phyloP scores from a whole-genome alignment of 768 basidiomycete species.

The Tulasnella sp. region DNA sequence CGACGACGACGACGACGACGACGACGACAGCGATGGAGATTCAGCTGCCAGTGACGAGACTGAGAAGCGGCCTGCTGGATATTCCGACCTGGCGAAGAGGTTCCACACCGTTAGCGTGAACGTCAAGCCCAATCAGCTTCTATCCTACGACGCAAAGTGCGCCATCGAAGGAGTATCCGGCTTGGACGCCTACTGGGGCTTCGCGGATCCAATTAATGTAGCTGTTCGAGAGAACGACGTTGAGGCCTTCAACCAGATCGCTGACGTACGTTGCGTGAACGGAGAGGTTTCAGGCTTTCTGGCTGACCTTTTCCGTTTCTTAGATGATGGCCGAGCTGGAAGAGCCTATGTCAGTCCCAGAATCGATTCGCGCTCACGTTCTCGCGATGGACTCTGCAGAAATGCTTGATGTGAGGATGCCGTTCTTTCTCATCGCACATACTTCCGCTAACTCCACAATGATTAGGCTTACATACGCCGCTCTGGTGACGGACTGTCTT shows the following conservation, averaged over 20 bases:
- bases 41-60: slow-evolving; percentile 13
- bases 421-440: neutral
- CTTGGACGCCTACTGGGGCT: neutral
- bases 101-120: slow-evolving; percentile 34
- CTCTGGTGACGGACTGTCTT: slow-evolving; percentile 35
- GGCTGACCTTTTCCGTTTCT: slow-evolving; percentile 12
- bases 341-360: neutral
- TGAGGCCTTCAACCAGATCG: neutral
- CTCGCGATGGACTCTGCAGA: slow-evolving; percentile 38
- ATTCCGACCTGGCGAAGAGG: slow-evolving; percentile 47
- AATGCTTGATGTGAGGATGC: slow-evolving; percentile 39
- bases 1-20: slow-evolving; percentile 31
- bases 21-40: slow-evolving; percentile 38
- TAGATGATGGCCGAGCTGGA: slow-evolving; percentile 30
- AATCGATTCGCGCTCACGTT: slow-evolving; percentile 28
- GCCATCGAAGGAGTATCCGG: neutral
- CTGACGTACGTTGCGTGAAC: neutral
- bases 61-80: slow-evolving; percentile 33
- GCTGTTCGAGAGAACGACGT: neutral
- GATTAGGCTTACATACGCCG: slow-evolving; percentile 45
- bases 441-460: neutral
- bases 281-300: neutral
- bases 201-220: neutral
- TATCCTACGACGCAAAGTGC: neutral
- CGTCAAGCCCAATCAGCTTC: neutral